A percentile compares a stretch with the other conserved stretches of the same genome.
Evolutionary conservation across 257 asterid genomes (phyloP).

Genomic region (Scutellaria galericulata): DNA sequence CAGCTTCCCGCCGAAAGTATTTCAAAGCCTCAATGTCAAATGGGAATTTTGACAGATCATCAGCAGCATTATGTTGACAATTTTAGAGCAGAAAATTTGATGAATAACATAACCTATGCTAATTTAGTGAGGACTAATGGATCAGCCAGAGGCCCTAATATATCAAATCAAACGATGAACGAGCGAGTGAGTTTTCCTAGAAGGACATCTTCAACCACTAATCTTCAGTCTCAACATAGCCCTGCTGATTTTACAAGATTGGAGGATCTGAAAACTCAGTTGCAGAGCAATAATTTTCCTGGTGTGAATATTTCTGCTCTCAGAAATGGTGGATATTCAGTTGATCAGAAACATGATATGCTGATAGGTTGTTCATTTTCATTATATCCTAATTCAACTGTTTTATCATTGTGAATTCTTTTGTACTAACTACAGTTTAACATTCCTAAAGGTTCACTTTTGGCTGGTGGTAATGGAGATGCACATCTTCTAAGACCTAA

Average conservation of each 20-base stretch:
- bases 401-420: neutral
- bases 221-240: constrained; percentile 55
- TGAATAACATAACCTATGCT: constrained; percentile 38
- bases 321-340: constrained; percentile 36
- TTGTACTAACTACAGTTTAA: neutral
- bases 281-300: constrained; percentile 40
- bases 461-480: constrained; percentile 45
- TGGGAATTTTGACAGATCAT: constrained; percentile 43
- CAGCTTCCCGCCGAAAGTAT: constrained; percentile 44
- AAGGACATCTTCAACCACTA: constrained; percentile 59
- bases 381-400: neutral
- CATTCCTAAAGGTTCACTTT: constrained; percentile 53
- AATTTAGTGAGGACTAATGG: constrained; percentile 48
- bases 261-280: constrained; percentile 45
- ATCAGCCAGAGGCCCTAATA: constrained; percentile 14
- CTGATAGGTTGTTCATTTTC: constrained; percentile 28
- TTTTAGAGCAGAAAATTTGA: constrained; percentile 50
- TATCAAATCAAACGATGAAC: constrained; percentile 39
- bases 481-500: constrained; percentile 49
- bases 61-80: constrained; percentile 45
- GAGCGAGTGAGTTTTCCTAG: constrained; percentile 54
- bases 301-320: constrained; percentile 34
- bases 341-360: constrained; percentile 35
- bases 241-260: constrained; percentile 46
- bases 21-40: constrained; percentile 46